Conservation (phyloP, 352 stramenopile genomes). For the Phytopythium vexans region DNA sequence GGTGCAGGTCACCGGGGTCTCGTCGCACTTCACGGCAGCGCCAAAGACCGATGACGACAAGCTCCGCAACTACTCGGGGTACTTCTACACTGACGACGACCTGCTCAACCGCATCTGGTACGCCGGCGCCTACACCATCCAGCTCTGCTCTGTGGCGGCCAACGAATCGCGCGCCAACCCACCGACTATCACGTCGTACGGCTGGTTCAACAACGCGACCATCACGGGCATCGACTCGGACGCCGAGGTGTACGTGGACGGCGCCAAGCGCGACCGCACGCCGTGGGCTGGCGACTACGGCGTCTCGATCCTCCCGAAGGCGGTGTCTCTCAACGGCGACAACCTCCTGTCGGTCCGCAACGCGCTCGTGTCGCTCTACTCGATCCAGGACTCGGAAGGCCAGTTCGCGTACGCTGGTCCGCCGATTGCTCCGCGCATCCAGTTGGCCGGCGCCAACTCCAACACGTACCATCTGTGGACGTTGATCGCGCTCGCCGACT, state of each 20-base stretch:
- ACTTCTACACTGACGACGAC: conserved; percentile 37
- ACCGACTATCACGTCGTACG: conserved; percentile 25
- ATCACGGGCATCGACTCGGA: conserved; percentile 18
- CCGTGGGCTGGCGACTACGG: conserved; percentile 34
- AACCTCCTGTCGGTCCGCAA: conserved; percentile 27
- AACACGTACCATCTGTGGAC: conserved; percentile 44
- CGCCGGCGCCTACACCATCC: conserved; percentile 32
- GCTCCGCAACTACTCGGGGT: conserved; percentile 31
- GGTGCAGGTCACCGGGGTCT: conserved; percentile 22
- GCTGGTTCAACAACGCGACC: conserved; percentile 33
- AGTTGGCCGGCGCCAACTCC: conserved; percentile 18
- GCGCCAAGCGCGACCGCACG: conserved; percentile 33
- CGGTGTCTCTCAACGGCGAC: conserved; percentile 24
- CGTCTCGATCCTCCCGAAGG: conserved; percentile 22
- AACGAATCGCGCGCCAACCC: conserved; percentile 30
- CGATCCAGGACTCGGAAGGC: conserved; percentile 24
- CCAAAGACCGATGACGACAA: conserved; percentile 18
- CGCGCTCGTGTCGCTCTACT: conserved; percentile 23
- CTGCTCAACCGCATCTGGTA: conserved; percentile 42
- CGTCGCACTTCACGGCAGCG: conserved; percentile 29
- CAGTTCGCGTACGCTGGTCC: conserved; percentile 30
- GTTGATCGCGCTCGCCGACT: conserved; percentile 30
- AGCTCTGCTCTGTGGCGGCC: conserved; percentile 28
- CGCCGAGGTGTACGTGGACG: conserved; percentile 31
- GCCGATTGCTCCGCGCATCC: conserved; percentile 18